Conservation (phyloP, 176 grass and related monocot species). For the Chrysopogon serrulatus region DNA sequence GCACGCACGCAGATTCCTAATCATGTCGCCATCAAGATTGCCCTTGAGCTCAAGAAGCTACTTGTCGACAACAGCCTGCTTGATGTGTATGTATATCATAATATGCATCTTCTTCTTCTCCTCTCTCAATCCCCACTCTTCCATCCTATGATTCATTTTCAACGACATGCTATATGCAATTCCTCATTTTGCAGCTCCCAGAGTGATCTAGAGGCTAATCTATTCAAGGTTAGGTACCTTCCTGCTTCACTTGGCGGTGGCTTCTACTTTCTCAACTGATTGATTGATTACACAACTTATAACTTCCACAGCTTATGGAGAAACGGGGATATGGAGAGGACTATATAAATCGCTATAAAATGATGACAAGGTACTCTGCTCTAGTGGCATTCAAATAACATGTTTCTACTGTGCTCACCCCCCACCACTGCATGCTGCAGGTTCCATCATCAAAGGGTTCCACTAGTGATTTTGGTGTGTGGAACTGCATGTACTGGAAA, state of each 20-base stretch:
- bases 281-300: background rate
- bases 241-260: background rate
- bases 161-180: background rate
- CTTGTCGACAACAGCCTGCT: slow-evolving; percentile 98
- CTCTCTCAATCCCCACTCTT: background rate
- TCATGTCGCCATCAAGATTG: slow-evolving; percentile 96
- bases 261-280: slow-evolving; percentile 8
- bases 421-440: slow-evolving; percentile 39
- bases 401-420: slow-evolving; percentile 11
- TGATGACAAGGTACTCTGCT: slow-evolving; percentile 79
- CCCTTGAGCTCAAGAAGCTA: slow-evolving; percentile 94
- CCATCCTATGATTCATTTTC: background rate
- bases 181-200: slow-evolving; percentile 66
- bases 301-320: slow-evolving; percentile 74
- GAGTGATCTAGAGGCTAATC: slow-evolving; percentile 93
- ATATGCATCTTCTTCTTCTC: background rate
- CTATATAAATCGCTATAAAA: slow-evolving; percentile 96
- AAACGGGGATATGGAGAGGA: slow-evolving; percentile 74
- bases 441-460: slow-evolving; percentile 98
- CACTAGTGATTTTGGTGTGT: slow-evolving; percentile 92
- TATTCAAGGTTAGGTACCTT: slow-evolving; percentile 68
- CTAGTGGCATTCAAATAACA: background rate
- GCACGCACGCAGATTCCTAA: slow-evolving; percentile 72
- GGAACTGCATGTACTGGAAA: slow-evolving; percentile 97
- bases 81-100: slow-evolving; percentile 86